A percentile compares a stretch with the other conserved stretches of the same genome.
Evolutionary conservation across 129 eudicot species (phyloP).

Genomic region (Arctium lappa): DNA sequence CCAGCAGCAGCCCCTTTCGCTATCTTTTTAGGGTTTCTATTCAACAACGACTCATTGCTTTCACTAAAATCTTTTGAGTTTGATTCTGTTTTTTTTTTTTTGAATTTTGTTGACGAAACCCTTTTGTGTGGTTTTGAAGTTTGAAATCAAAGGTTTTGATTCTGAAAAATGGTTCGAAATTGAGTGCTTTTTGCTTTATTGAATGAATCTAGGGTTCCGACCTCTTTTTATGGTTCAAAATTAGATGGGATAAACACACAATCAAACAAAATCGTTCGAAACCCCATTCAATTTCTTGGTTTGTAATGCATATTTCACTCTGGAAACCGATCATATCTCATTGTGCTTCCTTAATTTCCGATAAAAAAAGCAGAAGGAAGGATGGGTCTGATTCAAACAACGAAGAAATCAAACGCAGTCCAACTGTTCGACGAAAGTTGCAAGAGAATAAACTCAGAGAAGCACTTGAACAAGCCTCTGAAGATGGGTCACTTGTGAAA

Average conservation of each 20-base stretch:
- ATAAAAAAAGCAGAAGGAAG: constrained; percentile 37
- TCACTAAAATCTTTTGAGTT: not conserved
- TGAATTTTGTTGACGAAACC: not conserved
- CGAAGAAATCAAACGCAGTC: constrained; percentile 22
- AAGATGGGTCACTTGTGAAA: constrained; percentile 39
- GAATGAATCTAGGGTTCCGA: constrained; percentile 20
- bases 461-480: constrained; percentile 46
- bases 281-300: not conserved
- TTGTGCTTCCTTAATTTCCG: constrained; percentile 35
- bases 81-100: not conserved
- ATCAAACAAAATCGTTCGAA: not conserved
- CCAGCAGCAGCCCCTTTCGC: not conserved
- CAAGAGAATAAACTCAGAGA: constrained; percentile 42
- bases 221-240: constrained; percentile 1
- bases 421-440: constrained; percentile 27
- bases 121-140: constrained; percentile 15
- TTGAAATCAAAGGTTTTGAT: constrained; percentile 33
- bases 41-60: not conserved
- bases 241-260: constrained; percentile 21
- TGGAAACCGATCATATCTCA: constrained; percentile 47
- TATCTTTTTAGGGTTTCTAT: constrained; percentile 13
- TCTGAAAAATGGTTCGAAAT: constrained; percentile 3
- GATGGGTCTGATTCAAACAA: constrained; percentile 22
- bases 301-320: constrained; percentile 41
- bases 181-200: constrained; percentile 24